A percentile compares a stretch with the other conserved stretches of the same genome.
These are phyloP conservation scores for Beauveria sp. DNA, from an alignment of 2,329 filamentous ascomycete genomes.

Conservation along the genomic window DNA sequence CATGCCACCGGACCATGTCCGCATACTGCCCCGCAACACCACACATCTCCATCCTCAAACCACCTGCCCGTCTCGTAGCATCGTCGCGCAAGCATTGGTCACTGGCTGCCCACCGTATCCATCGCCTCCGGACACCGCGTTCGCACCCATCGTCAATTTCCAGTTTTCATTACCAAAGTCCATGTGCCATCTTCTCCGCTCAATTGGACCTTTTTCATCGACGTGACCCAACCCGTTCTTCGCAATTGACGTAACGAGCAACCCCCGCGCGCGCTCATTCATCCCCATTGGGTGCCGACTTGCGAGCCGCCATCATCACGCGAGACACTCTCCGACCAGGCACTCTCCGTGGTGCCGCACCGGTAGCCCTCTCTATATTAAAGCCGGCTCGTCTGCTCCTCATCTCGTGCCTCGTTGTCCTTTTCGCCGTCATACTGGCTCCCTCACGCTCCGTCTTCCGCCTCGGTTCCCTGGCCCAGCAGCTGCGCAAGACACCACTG, in stretches of 20 bases:
- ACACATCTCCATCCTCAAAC: neutral
- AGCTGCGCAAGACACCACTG: conserved; percentile 37
- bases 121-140: neutral
- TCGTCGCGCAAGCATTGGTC: neutral
- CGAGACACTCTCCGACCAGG: neutral
- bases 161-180: conserved; percentile 9
- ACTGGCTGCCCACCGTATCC: neutral
- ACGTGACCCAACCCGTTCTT: neutral
- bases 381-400: conserved; percentile 30
- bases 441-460: conserved; percentile 50
- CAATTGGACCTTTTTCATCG: neutral
- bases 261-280: neutral
- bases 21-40: conserved; percentile 1
- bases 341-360: conserved; percentile 11
- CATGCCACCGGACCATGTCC: neutral
- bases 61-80: conserved; percentile 3
- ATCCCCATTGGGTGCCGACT: neutral
- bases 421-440: conserved; percentile 61
- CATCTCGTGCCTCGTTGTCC: conserved; percentile 46
- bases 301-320: neutral
- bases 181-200: neutral
- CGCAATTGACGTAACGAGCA: neutral
- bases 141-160: neutral
- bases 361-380: conserved; percentile 11
- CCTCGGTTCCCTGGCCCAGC: conserved; percentile 49